These are phyloP conservation scores for Bondarzewia mesenterica DNA, from an alignment of 1,284 basidiomycete species.

Conservation along the genomic window DNA sequence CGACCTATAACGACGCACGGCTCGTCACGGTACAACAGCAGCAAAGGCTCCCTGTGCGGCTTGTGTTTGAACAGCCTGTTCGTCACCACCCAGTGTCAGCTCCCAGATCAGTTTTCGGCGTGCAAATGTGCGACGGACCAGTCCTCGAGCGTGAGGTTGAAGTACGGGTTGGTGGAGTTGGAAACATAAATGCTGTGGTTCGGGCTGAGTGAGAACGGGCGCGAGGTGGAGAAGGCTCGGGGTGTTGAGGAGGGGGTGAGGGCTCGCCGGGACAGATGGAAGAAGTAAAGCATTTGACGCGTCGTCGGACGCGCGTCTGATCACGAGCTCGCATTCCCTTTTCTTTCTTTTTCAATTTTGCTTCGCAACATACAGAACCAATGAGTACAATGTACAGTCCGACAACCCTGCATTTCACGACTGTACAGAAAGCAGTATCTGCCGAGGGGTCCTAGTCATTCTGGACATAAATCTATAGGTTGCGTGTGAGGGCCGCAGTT, in stretches of 20 bases:
- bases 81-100: background rate
- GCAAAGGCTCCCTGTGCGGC: conserved; percentile 55
- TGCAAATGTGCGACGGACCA: conserved; percentile 66
- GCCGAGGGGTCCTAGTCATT: too few relatives aligned
- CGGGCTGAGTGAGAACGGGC: conserved; percentile 10
- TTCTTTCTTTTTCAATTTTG: too few relatives aligned
- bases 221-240: conserved; percentile 10
- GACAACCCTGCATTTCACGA: too few relatives aligned
- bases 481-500: too few relatives aligned
- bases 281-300: background rate
- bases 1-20: conserved; percentile 94
- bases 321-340: too few relatives aligned
- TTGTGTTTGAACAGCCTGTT: conserved; percentile 83
- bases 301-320: too few relatives aligned
- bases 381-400: too few relatives aligned
- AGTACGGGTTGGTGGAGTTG: conserved; percentile 78
- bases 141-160: conserved; percentile 92
- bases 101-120: background rate
- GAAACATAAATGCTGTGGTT: conserved; percentile 73
- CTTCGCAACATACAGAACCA: too few relatives aligned
- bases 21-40: conserved; percentile 84
- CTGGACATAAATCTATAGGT: too few relatives aligned
- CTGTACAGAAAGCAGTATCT: too few relatives aligned
- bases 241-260: conserved; percentile 5
- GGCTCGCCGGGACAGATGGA: conserved; percentile 4